Conservation (phyloP, 176 grass and related monocot genomes). For the Cymbopogon citratus region DNA sequence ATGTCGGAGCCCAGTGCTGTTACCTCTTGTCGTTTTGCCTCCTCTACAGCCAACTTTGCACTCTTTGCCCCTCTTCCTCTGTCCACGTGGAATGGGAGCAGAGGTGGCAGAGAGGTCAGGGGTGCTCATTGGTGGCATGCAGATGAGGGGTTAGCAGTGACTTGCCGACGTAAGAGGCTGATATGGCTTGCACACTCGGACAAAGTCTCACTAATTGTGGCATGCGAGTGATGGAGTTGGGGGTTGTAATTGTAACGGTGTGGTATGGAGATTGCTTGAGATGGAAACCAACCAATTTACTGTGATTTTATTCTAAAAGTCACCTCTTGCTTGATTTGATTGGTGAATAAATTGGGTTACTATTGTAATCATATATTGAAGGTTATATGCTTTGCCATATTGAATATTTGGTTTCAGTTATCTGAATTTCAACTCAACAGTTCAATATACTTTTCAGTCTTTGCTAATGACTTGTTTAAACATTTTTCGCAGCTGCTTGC, state of each 20-base stretch:
- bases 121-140: neutral
- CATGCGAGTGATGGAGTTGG: neutral
- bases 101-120: neutral
- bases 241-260: neutral
- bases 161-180: neutral
- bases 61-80: neutral
- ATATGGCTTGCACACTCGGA: neutral
- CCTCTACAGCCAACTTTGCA: neutral
- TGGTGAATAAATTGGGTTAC: neutral
- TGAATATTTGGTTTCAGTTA: neutral
- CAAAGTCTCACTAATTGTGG: neutral
- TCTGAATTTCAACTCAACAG: neutral
- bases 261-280: neutral
- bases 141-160: neutral
- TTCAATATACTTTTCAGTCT: neutral
- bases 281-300: neutral
- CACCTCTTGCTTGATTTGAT: neutral
- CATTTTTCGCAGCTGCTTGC: slow-evolving; percentile 59
- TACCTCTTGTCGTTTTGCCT: neutral
- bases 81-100: neutral
- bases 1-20: neutral
- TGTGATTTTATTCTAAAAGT: neutral
- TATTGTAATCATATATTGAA: neutral
- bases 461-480: slow-evolving; percentile 15
- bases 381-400: neutral